Evolutionary conservation across 2,329 filamentous ascomycete species (phyloP).

Genomic region (Reticulascus tulasneorum): DNA sequence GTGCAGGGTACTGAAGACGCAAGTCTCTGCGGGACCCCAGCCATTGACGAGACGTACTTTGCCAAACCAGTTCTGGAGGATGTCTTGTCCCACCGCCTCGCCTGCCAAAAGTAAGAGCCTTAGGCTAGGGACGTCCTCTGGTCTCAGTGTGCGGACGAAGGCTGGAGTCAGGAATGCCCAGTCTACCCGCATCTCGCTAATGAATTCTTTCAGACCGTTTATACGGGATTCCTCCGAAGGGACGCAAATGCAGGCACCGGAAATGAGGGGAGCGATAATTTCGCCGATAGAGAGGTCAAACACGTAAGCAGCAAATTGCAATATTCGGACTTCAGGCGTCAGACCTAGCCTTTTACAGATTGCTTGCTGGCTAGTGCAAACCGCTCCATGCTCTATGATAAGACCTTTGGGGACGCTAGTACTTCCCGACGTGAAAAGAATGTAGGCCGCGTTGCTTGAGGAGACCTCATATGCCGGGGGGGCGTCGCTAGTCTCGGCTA

Average conservation of each 20-base stretch:
- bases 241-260: slow-evolving; percentile 13
- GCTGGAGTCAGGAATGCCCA: slow-evolving; percentile 13
- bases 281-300: slow-evolving; percentile 14
- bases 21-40: slow-evolving; percentile 23
- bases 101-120: slow-evolving; percentile 32
- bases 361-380: slow-evolving; percentile 1
- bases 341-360: slow-evolving; percentile 3
- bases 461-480: too few species aligned
- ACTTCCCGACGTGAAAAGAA: slow-evolving; percentile 15
- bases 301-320: slow-evolving; percentile 15
- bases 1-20: slow-evolving; percentile 1
- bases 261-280: slow-evolving; percentile 7
- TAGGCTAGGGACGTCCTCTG: slow-evolving; percentile 6
- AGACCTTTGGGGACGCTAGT: slow-evolving; percentile 17
- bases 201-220: slow-evolving; percentile 8
- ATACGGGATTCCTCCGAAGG: slow-evolving; percentile 10
- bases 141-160: slow-evolving; percentile 5
- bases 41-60: slow-evolving; percentile 16
- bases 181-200: slow-evolving; percentile 2
- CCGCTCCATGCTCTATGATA: slow-evolving; percentile 11
- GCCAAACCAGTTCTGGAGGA: slow-evolving; percentile 16
- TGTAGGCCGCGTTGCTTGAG: too few species aligned
- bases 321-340: slow-evolving; percentile 6
- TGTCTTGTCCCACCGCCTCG: slow-evolving; percentile 17
- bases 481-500: too few species aligned